Percentiles rank a stretch among this genome's conserved stretches.
Evolutionary conservation across 805 yeast species (phyloP).

Genomic region (Candida argentea): DNA sequence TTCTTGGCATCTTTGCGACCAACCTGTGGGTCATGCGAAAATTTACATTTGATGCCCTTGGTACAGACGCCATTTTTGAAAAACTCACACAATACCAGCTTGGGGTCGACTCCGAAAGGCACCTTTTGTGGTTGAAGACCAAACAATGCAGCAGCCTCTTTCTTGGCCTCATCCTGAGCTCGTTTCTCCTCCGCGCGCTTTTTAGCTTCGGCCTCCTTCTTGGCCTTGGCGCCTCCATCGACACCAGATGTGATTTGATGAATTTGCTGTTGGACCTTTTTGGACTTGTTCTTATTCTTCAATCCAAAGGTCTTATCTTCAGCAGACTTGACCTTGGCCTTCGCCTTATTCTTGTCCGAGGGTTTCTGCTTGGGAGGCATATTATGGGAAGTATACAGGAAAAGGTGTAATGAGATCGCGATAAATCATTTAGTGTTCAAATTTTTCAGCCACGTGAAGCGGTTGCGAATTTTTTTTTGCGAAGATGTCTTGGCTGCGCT

Average conservation of each 20-base stretch:
- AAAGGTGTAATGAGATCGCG: too few relatives aligned
- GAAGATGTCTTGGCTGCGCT: too few relatives aligned
- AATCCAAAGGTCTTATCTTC: slow-evolving; percentile 91
- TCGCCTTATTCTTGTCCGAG: slow-evolving; percentile 53
- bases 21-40: slow-evolving; percentile 76
- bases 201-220: slow-evolving; percentile 65
- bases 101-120: slow-evolving; percentile 97
- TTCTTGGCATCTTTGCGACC: slow-evolving; percentile 86
- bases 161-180: slow-evolving; percentile 82
- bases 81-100: slow-evolving; percentile 80
- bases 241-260: slow-evolving; percentile 32
- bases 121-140: slow-evolving; percentile 72
- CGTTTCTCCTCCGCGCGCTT: slow-evolving; percentile 69
- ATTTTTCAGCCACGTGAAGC: too few relatives aligned
- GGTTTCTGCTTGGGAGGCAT: slow-evolving; percentile 80
- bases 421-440: too few relatives aligned
- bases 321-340: slow-evolving; percentile 50
- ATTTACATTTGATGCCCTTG: slow-evolving; percentile 80
- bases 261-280: slow-evolving; percentile 61
- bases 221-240: slow-evolving; percentile 45
- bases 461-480: too few relatives aligned
- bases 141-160: slow-evolving; percentile 74
- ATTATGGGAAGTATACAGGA: too few relatives aligned
- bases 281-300: slow-evolving; percentile 90
- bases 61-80: slow-evolving; percentile 83